phyloP scores from a whole-genome alignment of 257 asterid species.

The Fraxinus quadrangulata region DNA sequence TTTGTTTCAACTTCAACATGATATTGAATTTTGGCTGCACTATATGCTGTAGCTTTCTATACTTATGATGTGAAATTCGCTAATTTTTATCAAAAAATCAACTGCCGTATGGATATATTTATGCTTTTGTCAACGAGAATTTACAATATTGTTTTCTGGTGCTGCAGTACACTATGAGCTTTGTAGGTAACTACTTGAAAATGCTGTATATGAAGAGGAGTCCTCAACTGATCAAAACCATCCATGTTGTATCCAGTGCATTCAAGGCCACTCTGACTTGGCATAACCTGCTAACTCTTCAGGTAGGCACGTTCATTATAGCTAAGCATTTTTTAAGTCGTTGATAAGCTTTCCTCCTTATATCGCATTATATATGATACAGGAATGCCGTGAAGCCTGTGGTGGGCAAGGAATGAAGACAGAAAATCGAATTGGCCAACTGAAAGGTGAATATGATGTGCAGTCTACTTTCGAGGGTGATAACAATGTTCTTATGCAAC shows the following conservation, averaged over 20 bases:
- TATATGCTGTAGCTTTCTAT: neutral
- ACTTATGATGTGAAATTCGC: neutral
- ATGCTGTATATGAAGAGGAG: slow-evolving; percentile 70
- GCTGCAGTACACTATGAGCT: slow-evolving; percentile 83
- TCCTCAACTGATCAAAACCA: slow-evolving; percentile 70
- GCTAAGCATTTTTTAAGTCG: neutral
- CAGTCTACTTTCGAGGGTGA: slow-evolving; percentile 98
- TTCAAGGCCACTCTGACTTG: slow-evolving; percentile 83
- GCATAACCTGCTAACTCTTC: slow-evolving; percentile 98
- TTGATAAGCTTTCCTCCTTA: slow-evolving; percentile 24
- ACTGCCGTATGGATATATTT: neutral
- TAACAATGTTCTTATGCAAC: slow-evolving; percentile 97
- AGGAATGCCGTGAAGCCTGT: slow-evolving; percentile 99
- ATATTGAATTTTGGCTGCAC: neutral
- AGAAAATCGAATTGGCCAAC: slow-evolving; percentile 90
- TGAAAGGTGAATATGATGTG: slow-evolving; percentile 91
- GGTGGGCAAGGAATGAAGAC: slow-evolving; percentile 98
- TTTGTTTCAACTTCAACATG: neutral
- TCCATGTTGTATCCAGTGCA: slow-evolving; percentile 90
- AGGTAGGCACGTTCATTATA: slow-evolving; percentile 45
- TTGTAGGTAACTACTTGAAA: slow-evolving; percentile 74
- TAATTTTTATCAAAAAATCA: neutral
- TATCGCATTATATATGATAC: slow-evolving; percentile 21
- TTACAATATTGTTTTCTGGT: slow-evolving; percentile 16
- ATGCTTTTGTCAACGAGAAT: neutral